These are phyloP conservation scores for Jaminaea rosea DNA, from an alignment of 1,284 basidiomycete species.

Conservation along the genomic window DNA sequence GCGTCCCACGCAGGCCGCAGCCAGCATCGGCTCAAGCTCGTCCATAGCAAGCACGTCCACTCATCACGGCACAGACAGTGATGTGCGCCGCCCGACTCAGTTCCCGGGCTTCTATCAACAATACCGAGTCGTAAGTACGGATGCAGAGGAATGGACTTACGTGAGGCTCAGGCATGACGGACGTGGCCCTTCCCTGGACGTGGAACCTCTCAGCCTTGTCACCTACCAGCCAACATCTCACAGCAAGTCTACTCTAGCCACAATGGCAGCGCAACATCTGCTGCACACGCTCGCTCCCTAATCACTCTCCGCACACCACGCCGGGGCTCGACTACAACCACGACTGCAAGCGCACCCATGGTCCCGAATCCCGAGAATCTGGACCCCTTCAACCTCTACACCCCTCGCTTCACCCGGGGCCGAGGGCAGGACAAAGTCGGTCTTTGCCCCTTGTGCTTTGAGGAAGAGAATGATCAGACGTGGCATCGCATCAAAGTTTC, in stretches of 20 bases:
- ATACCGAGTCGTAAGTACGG: neutral
- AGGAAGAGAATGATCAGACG: slow-evolving; percentile 6
- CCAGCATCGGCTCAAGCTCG: too few relatives aligned
- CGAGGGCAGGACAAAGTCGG: slow-evolving; percentile 17
- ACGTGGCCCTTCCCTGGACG: neutral
- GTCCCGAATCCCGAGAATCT: neutral
- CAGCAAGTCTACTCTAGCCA: neutral
- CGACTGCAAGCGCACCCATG: neutral
- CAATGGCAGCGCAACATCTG: neutral
- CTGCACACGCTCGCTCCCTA: neutral
- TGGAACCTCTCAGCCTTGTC: neutral
- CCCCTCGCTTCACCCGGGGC: slow-evolving; percentile 21
- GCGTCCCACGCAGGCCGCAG: too few relatives aligned
- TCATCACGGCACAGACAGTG: too few relatives aligned
- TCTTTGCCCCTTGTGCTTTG: slow-evolving; percentile 31
- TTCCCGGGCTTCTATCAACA: neutral
- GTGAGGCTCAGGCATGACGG: neutral
- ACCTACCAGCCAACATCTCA: neutral
- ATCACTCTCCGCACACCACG: neutral
- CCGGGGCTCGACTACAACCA: neutral
- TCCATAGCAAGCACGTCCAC: too few relatives aligned
- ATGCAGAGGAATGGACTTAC: neutral
- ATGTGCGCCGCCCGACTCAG: too few relatives aligned
- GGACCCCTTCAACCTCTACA: slow-evolving; percentile 26
- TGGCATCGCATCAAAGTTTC: slow-evolving; percentile 30